Conservation (phyloP, 495 filamentous ascomycete species). For the Neurospora sp. region DNA sequence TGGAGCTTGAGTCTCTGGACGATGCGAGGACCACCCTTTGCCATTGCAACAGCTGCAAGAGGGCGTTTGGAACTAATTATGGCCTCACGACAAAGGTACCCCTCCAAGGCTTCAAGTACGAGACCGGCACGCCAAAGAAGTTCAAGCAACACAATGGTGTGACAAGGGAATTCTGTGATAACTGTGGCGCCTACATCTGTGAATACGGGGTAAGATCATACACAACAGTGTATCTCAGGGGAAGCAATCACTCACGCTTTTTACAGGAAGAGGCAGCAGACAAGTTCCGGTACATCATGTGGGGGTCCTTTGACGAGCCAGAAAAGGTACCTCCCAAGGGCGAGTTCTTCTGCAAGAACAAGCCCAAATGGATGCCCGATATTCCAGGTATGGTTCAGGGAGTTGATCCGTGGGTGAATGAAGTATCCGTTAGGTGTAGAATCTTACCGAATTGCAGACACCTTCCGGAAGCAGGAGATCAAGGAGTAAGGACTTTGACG, state of each 20-base stretch:
- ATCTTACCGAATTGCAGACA: constrained; percentile 20
- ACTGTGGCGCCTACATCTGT: constrained; percentile 50
- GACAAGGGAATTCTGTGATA: constrained; percentile 49
- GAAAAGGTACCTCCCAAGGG: constrained; percentile 53
- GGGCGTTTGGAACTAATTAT: constrained; percentile 54
- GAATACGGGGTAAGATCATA: constrained; percentile 46
- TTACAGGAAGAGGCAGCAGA: constrained; percentile 42
- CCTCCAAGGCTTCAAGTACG: constrained; percentile 9
- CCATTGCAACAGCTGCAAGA: constrained; percentile 53
- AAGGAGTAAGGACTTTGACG: constrained; percentile 32
- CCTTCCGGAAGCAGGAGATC: constrained; percentile 52
- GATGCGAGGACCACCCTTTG: constrained; percentile 53
- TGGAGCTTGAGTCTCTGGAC: constrained; percentile 8
- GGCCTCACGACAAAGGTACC: constrained; percentile 53
- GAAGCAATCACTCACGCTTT: neutral
- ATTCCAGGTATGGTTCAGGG: constrained; percentile 36
- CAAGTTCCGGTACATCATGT: constrained; percentile 51
- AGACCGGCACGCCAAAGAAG: constrained; percentile 10
- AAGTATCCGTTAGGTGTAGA: neutral
- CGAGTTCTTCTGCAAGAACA: constrained; percentile 54
- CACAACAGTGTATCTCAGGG: neutral
- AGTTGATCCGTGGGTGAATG: neutral
- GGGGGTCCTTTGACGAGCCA: constrained; percentile 54
- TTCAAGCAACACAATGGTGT: constrained; percentile 20
- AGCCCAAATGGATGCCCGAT: constrained; percentile 55